Evolutionary conservation across 495 filamentous ascomycete species (phyloP), one percentile per base, ranked within the genome.

Genomic region (Cercophora newfieldiana): DNA sequence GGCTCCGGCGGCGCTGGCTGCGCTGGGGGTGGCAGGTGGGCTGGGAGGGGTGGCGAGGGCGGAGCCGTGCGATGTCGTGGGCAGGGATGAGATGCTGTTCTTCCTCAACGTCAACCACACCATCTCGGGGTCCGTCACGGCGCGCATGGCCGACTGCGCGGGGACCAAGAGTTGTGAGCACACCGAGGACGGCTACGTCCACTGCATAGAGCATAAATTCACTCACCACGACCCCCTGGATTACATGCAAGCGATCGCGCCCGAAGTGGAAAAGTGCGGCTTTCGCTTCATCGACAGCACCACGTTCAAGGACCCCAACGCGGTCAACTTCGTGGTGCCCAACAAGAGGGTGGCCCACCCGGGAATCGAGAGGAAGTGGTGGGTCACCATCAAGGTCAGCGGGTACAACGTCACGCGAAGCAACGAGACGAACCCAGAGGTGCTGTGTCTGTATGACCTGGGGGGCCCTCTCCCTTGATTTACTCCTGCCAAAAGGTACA

Each of bases 311-410:
- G 37, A 14, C 2, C 14, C 31, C n/a, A 14, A 48, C 4, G 47
- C 21, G 5, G n/a, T 24, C 6, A 7, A 48, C 7, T 25, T 61
- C 33, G 3, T 10, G 0, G 16, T 26, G 25, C 18, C 59, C 37
- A 50, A 19, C 5, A 60, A 28, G 7, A 10, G 59, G 59, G 37
- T 50, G 18, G 59, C 59, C 37, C 22, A 61, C 22, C 59, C 44
- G 59, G 59, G 59, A 19, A 49, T 61, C 33, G 44, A 61, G 44
- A 61, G 19, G 24, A 8, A 25, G 0, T 47, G 57, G 29, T 50
- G 58, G 37, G 44, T 61, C 10, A 61, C 59, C 21, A 61, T 61
- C 59, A 50, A 61, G 59, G 59, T 61, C 10, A 50, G 28, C 28
- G 59, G 22, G 37, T 61, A 49, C 14, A 61, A 49, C 48, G 59